Base-by-base conservation (phyloP, 495 filamentous ascomycete species). In the Aspergillus heteromorphus region DNA sequence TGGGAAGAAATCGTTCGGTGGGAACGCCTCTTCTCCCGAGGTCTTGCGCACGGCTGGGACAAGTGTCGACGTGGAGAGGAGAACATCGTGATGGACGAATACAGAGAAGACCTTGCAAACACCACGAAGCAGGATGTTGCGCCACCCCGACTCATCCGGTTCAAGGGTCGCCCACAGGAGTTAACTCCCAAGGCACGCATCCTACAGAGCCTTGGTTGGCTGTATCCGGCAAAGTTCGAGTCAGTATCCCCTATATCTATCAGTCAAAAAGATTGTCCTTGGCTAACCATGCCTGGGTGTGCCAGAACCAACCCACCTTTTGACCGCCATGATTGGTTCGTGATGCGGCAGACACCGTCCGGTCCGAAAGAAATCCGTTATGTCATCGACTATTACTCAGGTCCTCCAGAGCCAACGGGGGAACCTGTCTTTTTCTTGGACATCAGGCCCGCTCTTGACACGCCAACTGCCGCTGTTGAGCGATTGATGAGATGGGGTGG, bases 321-420 rank as follows among this genome's bases (percentile, higher is more conserved):
- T 63, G 93, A 98, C 71, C 84, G 93, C 50, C 93, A 98, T 63
- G 93, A 98, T 66, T 98, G 93, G 93, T 97, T 85, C 64, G 87
- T 98, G 21, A 78, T 85, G 59, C 81, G 93, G 40, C 75, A 81
- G 19, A 69, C 78, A 16, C 71, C 83, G n/a, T 79, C 81, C 5
- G 77, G 81, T 16, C 53, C 71, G 58, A 84, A 83, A 65, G 89
- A 97, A 76, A 78, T 96, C 41, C 81, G 93, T 55, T 99, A 99
- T 66, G 87, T 99, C 48, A 99, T 99, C 62, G 93, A 99, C 65
- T 99, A 97, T 69, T 99, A 99, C 70, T 86, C 86, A 7, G 95
- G 83, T 0, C 83, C 86, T 16, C 87, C 88, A 0, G 93, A 98
- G 59, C 85, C 88, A 4, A 91, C 84, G 0, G 93, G 93, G 2